Conservation (phyloP, 495 filamentous ascomycete genomes). For the Hyaloscypha bicolor region DNA sequence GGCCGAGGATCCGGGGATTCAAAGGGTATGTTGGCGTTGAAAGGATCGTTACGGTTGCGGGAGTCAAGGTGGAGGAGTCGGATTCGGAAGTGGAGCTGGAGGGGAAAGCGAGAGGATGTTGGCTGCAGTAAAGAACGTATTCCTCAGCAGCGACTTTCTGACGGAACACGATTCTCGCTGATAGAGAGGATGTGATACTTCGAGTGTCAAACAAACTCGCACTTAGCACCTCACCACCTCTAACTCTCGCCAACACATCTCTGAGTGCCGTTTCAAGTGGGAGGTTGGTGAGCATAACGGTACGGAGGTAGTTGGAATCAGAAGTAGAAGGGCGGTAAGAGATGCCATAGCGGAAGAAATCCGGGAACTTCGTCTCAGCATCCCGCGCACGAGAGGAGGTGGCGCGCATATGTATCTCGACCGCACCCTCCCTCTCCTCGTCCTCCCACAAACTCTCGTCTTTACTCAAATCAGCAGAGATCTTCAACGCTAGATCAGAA, state of each 20-base stretch:
- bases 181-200: neutral
- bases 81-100: no score
- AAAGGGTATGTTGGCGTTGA: slow-evolving; percentile 25
- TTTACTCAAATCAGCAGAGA: neutral
- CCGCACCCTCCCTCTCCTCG: neutral
- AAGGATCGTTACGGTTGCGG: slow-evolving; percentile 15
- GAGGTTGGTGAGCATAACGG: slow-evolving; percentile 23
- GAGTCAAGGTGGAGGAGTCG: neutral
- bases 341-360: slow-evolving; percentile 29
- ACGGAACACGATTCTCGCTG: slow-evolving; percentile 21
- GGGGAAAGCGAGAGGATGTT: slow-evolving; percentile 16
- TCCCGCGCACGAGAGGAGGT: neutral
- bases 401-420: neutral
- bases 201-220: slow-evolving; percentile 20
- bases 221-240: slow-evolving; percentile 22
- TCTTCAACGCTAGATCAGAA: neutral
- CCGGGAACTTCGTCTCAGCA: neutral
- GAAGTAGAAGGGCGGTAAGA: slow-evolving; percentile 4
- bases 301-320: slow-evolving; percentile 19
- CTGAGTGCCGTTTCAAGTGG: slow-evolving; percentile 12
- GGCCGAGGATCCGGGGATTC: neutral
- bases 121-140: slow-evolving; percentile 9
- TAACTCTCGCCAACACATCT: slow-evolving; percentile 25
- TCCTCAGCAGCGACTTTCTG: slow-evolving; percentile 11
- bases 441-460: neutral